Evolutionary conservation across 1,284 basidiomycete species (phyloP), one percentile per base, ranked within the genome.

Genomic region (Hortiboletus rubellus): DNA sequence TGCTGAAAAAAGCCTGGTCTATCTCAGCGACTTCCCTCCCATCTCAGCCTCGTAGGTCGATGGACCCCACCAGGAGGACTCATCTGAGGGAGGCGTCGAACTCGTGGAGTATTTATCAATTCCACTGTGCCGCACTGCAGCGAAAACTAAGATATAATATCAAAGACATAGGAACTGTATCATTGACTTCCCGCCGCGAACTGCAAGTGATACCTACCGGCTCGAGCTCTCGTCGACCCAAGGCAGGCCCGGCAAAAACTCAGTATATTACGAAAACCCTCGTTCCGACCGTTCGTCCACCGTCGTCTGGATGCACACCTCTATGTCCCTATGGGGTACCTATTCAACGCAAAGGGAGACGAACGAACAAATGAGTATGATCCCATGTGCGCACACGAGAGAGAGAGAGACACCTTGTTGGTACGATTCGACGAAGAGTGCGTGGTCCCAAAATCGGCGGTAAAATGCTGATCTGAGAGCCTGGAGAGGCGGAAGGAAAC

Each of bases 401-500:
- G 18, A 36, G 27, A 27, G 22, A 11, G n/a, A 24, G 15, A 41
- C 46, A 7, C 60, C 61, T 61, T 63, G 42, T 46, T 31, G 15
- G 24, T 3, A 40, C n/a, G 24, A 27, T 3, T 24, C 8, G 48
- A 36, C 3, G 41, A 24, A 1, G 38, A 38, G 17, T 5, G 11
- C 27, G n/a, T 30, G 22, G 22, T 30, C 6, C n/a, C 37, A 9
- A 43, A 46, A 4, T 52, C n/a, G 22, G 45, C 2, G 33, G 27
- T 18, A n/a, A 9, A 24, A n/a, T 14, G 33, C 3, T 48, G 55
- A 22, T 57, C 49, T 3, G 53, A 49, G 14, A 67, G 24, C 7
- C 57, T 55, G 22, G 77, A 77, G 4, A 81, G 70, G 58, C 76
- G 75, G 46, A 82, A 74, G 3, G 80, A 78, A 22, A 77, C 65